phyloP scores from a whole-genome alignment of 768 basidiomycete genomes.

The Arthromyces matolae region DNA sequence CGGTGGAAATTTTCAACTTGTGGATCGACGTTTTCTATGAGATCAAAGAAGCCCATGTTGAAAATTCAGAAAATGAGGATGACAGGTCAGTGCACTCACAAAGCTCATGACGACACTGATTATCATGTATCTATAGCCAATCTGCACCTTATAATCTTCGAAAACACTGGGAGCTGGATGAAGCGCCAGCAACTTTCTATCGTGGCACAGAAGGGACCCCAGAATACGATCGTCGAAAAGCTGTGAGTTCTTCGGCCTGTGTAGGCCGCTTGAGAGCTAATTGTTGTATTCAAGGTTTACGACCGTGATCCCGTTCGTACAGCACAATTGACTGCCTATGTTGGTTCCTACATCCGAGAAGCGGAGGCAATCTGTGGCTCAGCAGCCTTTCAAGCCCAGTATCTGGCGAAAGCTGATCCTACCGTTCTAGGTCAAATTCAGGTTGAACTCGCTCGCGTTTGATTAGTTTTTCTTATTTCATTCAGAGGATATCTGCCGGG shows the following conservation, averaged over 20 bases:
- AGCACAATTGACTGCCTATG: conserved; percentile 55
- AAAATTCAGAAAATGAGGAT: conserved; percentile 32
- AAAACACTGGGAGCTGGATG: conserved; percentile 69
- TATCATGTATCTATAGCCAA: conserved; percentile 16
- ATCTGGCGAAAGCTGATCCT: conserved; percentile 66
- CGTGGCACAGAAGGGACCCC: conserved; percentile 64
- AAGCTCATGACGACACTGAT: background rate
- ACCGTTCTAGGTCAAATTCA: conserved; percentile 71
- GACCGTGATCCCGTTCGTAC: conserved; percentile 72
- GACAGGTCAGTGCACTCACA: conserved; percentile 24
- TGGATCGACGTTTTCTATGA: conserved; percentile 91
- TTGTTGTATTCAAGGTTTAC: conserved; percentile 46
- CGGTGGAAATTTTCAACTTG: conserved; percentile 75
- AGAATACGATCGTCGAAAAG: conserved; percentile 73
- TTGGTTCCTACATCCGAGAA: conserved; percentile 56
- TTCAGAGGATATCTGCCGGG: too few species aligned
- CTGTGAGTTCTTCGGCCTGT: conserved; percentile 39
- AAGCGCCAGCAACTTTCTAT: conserved; percentile 55
- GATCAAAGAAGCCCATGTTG: conserved; percentile 63
- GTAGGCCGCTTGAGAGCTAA: conserved; percentile 7
- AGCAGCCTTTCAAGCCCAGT: conserved; percentile 53
- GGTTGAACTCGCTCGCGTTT: conserved; percentile 38
- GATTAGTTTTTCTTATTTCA: background rate
- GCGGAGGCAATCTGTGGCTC: conserved; percentile 60
- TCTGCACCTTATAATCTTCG: conserved; percentile 38